phyloP scores from a whole-genome alignment of 208 protist genomes.

The Wallacemonas sp. region DNA sequence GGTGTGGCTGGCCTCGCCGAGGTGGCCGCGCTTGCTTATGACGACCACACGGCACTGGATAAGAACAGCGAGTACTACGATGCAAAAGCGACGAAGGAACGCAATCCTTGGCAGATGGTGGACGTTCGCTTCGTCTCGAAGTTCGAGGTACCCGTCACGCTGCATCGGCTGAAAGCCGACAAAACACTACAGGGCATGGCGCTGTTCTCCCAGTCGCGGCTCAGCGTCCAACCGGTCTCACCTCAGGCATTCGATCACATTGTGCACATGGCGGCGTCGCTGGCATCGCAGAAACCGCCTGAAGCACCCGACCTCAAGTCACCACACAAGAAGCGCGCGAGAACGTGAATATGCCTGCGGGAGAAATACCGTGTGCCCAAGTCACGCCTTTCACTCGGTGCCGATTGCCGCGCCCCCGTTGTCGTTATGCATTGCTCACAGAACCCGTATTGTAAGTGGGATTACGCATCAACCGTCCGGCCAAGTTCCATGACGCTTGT shows the following conservation, averaged over 20 bases:
- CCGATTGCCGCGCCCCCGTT: too few relatives aligned
- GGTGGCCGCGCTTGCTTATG: slow-evolving; percentile 54
- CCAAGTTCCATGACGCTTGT: too few relatives aligned
- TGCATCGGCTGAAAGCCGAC: slow-evolving; percentile 55
- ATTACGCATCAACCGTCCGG: too few relatives aligned
- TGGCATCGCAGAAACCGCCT: not conserved
- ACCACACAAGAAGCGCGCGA: too few relatives aligned
- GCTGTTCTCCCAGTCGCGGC: slow-evolving; percentile 58
- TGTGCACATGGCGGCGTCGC: slow-evolving; percentile 26
- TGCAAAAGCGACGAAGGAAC: slow-evolving; percentile 51
- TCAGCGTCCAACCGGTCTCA: slow-evolving; percentile 76
- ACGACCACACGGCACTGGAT: slow-evolving; percentile 79
- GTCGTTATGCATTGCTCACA: too few relatives aligned
- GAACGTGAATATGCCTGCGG: too few relatives aligned
- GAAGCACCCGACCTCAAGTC: not conserved
- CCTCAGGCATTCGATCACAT: slow-evolving; percentile 64
- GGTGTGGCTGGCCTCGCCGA: slow-evolving; percentile 73
- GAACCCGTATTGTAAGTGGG: too few relatives aligned
- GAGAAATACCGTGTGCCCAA: too few relatives aligned
- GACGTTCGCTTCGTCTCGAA: slow-evolving; percentile 74
- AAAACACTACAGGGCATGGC: slow-evolving; percentile 59
- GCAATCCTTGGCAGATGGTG: slow-evolving; percentile 87
- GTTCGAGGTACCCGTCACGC: slow-evolving; percentile 45
- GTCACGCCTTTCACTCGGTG: too few relatives aligned
- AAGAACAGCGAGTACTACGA: slow-evolving; percentile 73